These are phyloP conservation scores for Colletotrichum kahawae DNA, from an alignment of 2,329 filamentous ascomycete species.

Conservation along the genomic window DNA sequence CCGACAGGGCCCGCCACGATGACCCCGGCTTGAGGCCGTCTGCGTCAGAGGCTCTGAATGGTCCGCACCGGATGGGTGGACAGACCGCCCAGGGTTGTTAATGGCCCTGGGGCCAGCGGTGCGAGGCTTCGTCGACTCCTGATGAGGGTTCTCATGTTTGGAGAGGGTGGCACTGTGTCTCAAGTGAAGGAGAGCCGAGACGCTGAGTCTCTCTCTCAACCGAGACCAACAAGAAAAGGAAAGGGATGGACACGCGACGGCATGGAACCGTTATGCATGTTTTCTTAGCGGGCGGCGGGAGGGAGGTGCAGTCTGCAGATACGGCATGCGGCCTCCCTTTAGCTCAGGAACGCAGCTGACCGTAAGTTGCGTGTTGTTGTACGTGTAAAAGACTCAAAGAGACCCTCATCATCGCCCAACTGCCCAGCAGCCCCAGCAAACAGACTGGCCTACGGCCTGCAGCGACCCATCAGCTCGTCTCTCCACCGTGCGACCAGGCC, in stretches of 20 bases:
- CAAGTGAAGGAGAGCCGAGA: background rate
- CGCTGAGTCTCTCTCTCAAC: background rate
- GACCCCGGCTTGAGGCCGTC: background rate
- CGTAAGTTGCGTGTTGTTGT: background rate
- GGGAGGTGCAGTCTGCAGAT: background rate
- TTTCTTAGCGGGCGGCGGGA: background rate
- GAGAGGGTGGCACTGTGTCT: conserved; percentile 13
- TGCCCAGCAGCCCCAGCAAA: background rate
- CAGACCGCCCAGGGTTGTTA: background rate
- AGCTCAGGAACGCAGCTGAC: background rate
- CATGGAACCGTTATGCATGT: background rate
- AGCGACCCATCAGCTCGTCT: background rate
- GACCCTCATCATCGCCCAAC: background rate
- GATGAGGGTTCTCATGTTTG: background rate
- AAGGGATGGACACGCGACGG: background rate
- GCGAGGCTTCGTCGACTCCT: background rate
- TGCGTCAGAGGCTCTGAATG: background rate
- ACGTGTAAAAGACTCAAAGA: background rate
- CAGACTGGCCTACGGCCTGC: background rate
- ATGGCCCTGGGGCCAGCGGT: background rate
- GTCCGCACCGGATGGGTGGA: background rate
- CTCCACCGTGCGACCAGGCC: background rate
- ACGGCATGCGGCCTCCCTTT: background rate
- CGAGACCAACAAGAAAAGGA: background rate
- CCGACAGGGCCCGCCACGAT: conserved; percentile 11